Conservation (phyloP, 345 rosid genomes). For the Populus deltoides region DNA sequence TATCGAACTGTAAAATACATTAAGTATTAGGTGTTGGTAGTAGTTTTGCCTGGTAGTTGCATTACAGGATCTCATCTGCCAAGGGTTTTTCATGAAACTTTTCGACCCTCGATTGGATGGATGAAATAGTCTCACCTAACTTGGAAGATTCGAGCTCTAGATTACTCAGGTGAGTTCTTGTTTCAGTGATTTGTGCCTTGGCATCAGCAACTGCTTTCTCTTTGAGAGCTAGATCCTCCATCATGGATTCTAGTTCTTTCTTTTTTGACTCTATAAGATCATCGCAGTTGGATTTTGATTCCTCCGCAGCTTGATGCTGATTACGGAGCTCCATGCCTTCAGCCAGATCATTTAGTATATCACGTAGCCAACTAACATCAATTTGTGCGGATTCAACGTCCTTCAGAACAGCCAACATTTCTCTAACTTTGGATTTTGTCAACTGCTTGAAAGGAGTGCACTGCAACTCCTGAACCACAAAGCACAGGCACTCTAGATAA, state of each 20-base stretch:
- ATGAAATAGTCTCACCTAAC: slow-evolving; percentile 35
- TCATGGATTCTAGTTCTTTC: slow-evolving; percentile 45
- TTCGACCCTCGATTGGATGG: slow-evolving; percentile 35
- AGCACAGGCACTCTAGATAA: slow-evolving; percentile 68
- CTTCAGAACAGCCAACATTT: slow-evolving; percentile 67
- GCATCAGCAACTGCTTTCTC: slow-evolving; percentile 47
- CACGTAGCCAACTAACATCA: slow-evolving; percentile 60
- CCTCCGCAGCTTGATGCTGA: slow-evolving; percentile 39
- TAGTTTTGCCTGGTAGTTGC: neutral
- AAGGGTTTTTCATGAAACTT: slow-evolving; percentile 47
- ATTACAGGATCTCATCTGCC: slow-evolving; percentile 53
- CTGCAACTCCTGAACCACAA: slow-evolving; percentile 69
- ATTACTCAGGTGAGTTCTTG: slow-evolving; percentile 30
- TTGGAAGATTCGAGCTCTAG: slow-evolving; percentile 45
- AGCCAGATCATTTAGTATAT: slow-evolving; percentile 45
- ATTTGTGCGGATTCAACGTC: slow-evolving; percentile 72
- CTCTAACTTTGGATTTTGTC: slow-evolving; percentile 60
- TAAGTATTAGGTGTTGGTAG: neutral
- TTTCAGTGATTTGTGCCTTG: slow-evolving; percentile 33
- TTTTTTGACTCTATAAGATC: slow-evolving; percentile 38
- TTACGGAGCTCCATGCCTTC: slow-evolving; percentile 50
- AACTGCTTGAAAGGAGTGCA: slow-evolving; percentile 48
- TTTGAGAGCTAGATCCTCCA: slow-evolving; percentile 41
- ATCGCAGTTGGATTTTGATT: slow-evolving; percentile 40
- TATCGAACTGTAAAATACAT: neutral